Base-by-base conservation (phyloP, 2,329 filamentous ascomycete species). In the Ceratocystis variospora region DNA sequence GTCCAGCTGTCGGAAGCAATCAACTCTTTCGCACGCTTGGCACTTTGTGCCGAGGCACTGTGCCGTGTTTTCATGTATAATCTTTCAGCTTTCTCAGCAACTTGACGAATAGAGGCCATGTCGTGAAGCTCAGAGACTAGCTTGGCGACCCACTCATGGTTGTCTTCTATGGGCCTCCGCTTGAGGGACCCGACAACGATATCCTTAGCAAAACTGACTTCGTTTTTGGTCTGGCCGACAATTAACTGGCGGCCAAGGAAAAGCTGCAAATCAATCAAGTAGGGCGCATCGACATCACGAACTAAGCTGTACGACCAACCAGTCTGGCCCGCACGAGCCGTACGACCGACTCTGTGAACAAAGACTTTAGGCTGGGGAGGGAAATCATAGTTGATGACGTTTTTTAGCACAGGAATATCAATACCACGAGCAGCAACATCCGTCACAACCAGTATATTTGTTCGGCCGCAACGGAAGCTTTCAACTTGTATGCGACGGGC, bases 351-450 rank as follows among this genome's bases (percentile, higher is more conserved):
- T 73, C 94, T 87, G 76, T 99, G 94, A 33, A 99, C 88, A 72
- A 95, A 99, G 53, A 99, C 86, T 77, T 99, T 99, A 22, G 94
- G 90, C 72, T 97, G 94, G 1, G 93, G 89, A 2, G 94, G 93
- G 70, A 99, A 99, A 73, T 97, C 93, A 76, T 96, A 99, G 79
- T 99, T 97, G 79, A 99, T 93, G 68, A 99, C 94, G 73, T 99
- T 97, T 66, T 90, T 92, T 45, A 99, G 81, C 61, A 96, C 83
- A 0, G 94, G 94, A 70, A 99, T 96, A 84, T 99, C 94, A 69
- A 99, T 95, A 84, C 94, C 93, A 80, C 94, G 84, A 25, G 94
- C 94, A 15, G 94, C 94, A 65, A 99, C 91, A 74, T 99, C 94
- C 0, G 94, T 99, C 57, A 97, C 93, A 2, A 99, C 92, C 7